Percentiles rank a stretch among this genome's conserved stretches.
Evolutionary conservation across 2,329 filamentous ascomycete genomes (phyloP).

Genomic region (Coniochaeta pulveracea): DNA sequence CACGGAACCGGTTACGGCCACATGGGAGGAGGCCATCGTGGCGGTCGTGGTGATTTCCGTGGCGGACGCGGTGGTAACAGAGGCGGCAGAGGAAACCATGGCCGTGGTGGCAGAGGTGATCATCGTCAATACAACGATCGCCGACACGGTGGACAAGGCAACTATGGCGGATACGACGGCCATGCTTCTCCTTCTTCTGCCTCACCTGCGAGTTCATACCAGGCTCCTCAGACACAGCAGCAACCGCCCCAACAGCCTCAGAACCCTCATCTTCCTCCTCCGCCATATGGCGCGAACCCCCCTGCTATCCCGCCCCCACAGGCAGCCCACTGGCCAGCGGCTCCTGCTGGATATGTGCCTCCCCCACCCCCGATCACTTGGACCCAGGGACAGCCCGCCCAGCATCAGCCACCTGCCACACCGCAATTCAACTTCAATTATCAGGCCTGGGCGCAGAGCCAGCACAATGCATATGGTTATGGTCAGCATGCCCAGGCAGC

Average conservation of each 20-base stretch:
- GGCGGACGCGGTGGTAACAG: constrained; percentile 36
- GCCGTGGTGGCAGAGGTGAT: constrained; percentile 21
- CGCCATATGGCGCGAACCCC: constrained; percentile 11
- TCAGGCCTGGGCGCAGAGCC: constrained; percentile 11
- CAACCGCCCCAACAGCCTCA: constrained; percentile 8
- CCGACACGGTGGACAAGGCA: constrained; percentile 28
- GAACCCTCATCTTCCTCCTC: constrained; percentile 13
- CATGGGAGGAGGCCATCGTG: constrained; percentile 21
- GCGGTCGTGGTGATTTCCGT: constrained; percentile 32
- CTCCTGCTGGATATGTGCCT: constrained; percentile 6
- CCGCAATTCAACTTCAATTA: constrained; percentile 10
- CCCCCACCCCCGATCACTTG: constrained; percentile 5
- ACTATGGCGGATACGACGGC: constrained; percentile 23
- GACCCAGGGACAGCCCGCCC: constrained; percentile 3
- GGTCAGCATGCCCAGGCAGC: constrained; percentile 12
- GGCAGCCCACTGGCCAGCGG: constrained; percentile 11
- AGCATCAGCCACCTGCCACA: constrained; percentile 7
- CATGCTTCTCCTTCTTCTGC: constrained; percentile 8
- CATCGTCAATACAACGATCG: constrained; percentile 28
- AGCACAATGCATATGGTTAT: constrained; percentile 16
- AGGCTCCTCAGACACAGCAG: background rate
- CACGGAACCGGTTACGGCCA: constrained; percentile 11
- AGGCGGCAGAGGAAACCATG: constrained; percentile 21
- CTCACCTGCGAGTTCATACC: constrained; percentile 7
- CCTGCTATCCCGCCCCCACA: constrained; percentile 6